Base-by-base conservation (phyloP, 129 eudicot genomes). In the Tagetes erecta region DNA sequence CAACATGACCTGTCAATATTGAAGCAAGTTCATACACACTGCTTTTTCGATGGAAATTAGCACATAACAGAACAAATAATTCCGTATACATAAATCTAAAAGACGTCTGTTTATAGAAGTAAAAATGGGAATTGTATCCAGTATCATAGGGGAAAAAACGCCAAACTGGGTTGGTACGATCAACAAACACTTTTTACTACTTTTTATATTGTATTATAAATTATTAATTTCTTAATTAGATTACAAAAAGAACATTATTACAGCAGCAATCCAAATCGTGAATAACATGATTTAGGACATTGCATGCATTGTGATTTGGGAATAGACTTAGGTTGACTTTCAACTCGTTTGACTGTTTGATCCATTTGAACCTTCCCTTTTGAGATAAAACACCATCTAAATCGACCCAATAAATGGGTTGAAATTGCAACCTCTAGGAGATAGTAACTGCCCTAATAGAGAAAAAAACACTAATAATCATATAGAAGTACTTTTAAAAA, bases 401-500 rank as follows among this genome's bases (percentile, higher is more conserved):
- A 64, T 40, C 13, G 13, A 64, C 33, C 70, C 34, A 14, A 14
- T 62, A 35, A 34, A 62, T 3, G 44, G 6, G 13, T 59, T 59
- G 1, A 34, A 59, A 60, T 0, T 11, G 42, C 66, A 37, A 59
- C 45, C 45, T 63, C 47, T 63, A 63, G 10, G 6, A 64, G 55
- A 68, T 57, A 34, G 72, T 52, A 39, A 31, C 1, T 51, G 45
- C 52, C 56, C 72, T 44, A 49, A 44, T 31, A 76, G 72, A 57
- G 49, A 60, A 67, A 60, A 67, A 60, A 51, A 41, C 70, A 77
- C 4, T 36, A 82, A 31, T 45, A 31, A 67, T 49, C 77, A 69
- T 60, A 63, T 68, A 68, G 77, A 76, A 74, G 70, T 79, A 79
- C 83, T 66, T 79, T 46, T 65, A 51, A 73, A 76, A 64, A 80